Percentiles rank a stretch among this genome's conserved stretches.
Evolutionary conservation across 441 rosid species (phyloP).

Genomic region (Adansonia rubrostipa): DNA sequence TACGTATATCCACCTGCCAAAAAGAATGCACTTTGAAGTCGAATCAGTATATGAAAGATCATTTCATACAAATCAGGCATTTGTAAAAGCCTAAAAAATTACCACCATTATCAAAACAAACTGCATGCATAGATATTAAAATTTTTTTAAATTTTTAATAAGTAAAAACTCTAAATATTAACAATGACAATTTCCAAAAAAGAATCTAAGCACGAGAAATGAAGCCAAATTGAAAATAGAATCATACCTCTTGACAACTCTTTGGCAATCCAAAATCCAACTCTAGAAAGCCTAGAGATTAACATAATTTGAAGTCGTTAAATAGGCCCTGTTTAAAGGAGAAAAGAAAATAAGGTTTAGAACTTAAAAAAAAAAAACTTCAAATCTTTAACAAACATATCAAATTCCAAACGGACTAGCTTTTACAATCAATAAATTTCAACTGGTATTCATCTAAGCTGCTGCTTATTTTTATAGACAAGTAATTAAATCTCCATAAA

Average conservation of each 20-base stretch:
- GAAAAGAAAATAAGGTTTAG: neutral
- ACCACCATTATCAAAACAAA: neutral
- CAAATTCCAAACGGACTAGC: neutral
- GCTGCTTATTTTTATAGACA: neutral
- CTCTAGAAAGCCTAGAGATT: constrained; percentile 43
- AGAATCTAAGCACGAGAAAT: neutral
- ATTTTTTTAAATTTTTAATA: neutral
- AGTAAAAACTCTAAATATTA: neutral
- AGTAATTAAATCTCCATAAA: neutral
- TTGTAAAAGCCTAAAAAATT: neutral
- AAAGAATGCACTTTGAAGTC: neutral
- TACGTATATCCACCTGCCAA: constrained; percentile 47
- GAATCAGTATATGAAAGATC: neutral
- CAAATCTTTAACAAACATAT: neutral
- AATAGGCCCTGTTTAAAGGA: neutral
- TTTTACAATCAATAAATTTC: neutral
- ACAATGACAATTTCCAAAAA: neutral
- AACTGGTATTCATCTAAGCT: constrained; percentile 10
- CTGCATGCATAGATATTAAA: neutral
- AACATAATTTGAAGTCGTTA: constrained; percentile 39
- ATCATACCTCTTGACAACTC: constrained; percentile 52
- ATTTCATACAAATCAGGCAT: neutral
- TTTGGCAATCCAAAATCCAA: constrained; percentile 42
- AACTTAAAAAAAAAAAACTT: neutral
- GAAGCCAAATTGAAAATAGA: constrained; percentile 13